Conservation (phyloP, 208 protist species). For the Trichomonas vaginalis region DNA sequence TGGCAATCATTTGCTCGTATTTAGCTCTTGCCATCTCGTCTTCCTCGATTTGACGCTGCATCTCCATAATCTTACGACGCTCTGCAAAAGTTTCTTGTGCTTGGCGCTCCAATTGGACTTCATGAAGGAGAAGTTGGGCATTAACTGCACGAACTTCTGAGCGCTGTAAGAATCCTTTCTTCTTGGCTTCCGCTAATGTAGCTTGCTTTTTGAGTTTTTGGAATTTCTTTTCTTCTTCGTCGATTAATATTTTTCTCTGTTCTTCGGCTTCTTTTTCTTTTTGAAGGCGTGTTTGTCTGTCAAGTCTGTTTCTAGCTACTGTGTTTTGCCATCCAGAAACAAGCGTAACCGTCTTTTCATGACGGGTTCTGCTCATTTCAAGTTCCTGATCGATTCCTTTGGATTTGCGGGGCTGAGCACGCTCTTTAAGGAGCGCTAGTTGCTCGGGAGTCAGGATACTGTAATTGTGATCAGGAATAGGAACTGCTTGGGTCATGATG, state of each 20-base stretch:
- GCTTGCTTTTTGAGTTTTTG: not conserved
- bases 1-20: not conserved
- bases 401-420: not conserved
- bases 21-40: not conserved
- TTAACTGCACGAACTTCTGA: not conserved
- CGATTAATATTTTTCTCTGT: not conserved
- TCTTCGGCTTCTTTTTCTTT: slow-evolving; percentile 1
- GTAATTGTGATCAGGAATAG: not conserved
- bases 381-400: not conserved
- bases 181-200: not conserved
- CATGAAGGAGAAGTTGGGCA: not conserved
- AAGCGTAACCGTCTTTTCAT: not conserved
- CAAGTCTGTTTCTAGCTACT: not conserved
- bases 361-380: not conserved
- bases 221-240: not conserved
- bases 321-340: not conserved
- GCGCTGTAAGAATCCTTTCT: not conserved
- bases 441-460: not conserved
- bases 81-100: not conserved
- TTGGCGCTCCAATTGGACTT: not conserved
- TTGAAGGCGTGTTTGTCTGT: not conserved
- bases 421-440: not conserved
- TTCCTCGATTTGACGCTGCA: not conserved
- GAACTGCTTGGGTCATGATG: not conserved
- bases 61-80: not conserved